phyloP scores from a whole-genome alignment of 805 yeast genomes.

The Yarrowia sp. region DNA sequence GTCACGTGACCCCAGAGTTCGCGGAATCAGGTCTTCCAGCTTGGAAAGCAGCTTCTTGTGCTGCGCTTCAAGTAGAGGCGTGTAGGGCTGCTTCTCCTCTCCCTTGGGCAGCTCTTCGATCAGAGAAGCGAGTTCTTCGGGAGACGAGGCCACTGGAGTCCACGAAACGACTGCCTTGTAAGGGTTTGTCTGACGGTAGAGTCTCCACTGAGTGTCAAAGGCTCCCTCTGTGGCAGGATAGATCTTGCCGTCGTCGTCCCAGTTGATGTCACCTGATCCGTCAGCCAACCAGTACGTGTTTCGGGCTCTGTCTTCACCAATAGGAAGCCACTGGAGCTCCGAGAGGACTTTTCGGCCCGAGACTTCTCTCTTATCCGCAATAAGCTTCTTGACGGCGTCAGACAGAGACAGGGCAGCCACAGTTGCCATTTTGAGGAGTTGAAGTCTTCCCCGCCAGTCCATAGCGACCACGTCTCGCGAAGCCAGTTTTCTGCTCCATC shows the following conservation, averaged over 20 bases:
- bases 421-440: conserved; percentile 38
- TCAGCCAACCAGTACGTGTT: conserved; percentile 34
- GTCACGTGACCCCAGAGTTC: not conserved
- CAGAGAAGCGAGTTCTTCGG: not conserved
- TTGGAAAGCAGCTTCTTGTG: not conserved
- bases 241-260: not conserved
- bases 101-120: conserved; percentile 2
- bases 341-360: not conserved
- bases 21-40: conserved; percentile 16
- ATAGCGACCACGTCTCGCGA: conserved; percentile 36
- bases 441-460: conserved; percentile 39
- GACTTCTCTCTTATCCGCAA: not conserved
- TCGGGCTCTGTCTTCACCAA: conserved; percentile 33
- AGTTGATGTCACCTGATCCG: conserved; percentile 29
- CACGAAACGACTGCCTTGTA: conserved; percentile 1
- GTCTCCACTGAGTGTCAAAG: conserved; percentile 3
- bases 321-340: conserved; percentile 28
- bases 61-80: not conserved
- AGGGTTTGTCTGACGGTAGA: conserved; percentile 22
- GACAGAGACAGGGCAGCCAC: conserved; percentile 29
- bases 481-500: conserved; percentile 3
- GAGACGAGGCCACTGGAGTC: conserved; percentile 4
- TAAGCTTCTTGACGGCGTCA: conserved; percentile 30
- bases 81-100: not conserved
- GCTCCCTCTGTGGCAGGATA: not conserved